Evolutionary conservation across 352 stramenopile species (phyloP), one percentile per base, ranked within the genome.

Genomic region (Phytophthora aleatoria): DNA sequence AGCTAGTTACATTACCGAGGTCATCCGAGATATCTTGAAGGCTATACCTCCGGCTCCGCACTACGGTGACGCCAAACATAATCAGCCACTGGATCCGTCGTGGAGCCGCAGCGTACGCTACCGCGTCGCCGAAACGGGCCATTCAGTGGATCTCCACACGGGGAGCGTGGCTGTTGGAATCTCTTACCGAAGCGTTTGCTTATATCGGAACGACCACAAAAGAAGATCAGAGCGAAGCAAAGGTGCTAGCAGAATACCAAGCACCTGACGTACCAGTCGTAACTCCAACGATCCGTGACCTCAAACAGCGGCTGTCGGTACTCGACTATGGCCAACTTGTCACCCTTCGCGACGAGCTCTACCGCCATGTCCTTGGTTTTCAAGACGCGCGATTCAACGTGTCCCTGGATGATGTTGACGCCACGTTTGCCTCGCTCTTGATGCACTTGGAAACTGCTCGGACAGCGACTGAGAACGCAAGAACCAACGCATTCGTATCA

Each of bases 141-240:
- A 61, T 74, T 10, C 57, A 74, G 44, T 67, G 56, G 51, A 65
- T 71, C 0, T 72, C 61, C 1, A 76, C 51, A 26, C 5, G 57
- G 0, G 59, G 62, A 0, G 38, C 64, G 13, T 67, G 50, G 50
- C 16, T 73, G 6, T 38, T 68, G 2, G 64, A 63, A 3, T 73
- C 54, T 0, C 51, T 64, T 3, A 64, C 53, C 2, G 70, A 76
- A 16, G 45, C 54, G 0, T 70, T 73, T 33, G 68, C 53, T 12
- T 70, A 73, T 50, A 73, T 67, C 9, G 63, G 58, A 13, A 70
- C 50, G 3, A 70, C 50, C 5, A 60, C 52, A 38, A 35, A 39
- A 1, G 69, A 69, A 15, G 64, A 69, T 44, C 57, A 77, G 13
- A 54, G 48, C 9, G 61, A 74, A 3, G 64, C 15, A 0, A 71